Conservation (phyloP, 2,329 filamentous ascomycete species). For the Purpureocillium lavendulum region DNA sequence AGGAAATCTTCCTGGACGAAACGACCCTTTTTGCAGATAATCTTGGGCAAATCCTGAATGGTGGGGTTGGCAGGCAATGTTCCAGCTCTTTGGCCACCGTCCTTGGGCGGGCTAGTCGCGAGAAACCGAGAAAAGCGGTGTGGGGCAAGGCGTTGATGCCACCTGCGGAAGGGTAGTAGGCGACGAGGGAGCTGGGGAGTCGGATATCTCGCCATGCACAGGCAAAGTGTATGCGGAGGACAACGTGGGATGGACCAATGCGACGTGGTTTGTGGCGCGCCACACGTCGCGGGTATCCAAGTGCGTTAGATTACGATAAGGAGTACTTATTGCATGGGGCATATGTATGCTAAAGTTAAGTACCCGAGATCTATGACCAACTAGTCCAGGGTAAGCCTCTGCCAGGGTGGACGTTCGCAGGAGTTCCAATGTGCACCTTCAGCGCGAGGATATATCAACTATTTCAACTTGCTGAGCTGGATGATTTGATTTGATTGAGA, state of each 20-base stretch:
- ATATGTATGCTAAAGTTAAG: too few species aligned
- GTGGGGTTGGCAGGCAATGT: slow-evolving; percentile 2
- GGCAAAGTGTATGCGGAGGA: too few species aligned
- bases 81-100: background rate
- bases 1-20: background rate
- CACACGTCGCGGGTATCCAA: background rate
- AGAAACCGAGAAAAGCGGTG: background rate
- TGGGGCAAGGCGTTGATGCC: background rate
- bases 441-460: background rate
- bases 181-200: background rate
- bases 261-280: background rate
- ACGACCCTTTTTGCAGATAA: background rate
- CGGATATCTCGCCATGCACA: background rate
- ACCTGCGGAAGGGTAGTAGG: background rate
- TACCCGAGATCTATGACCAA: background rate
- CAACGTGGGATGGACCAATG: too few species aligned
- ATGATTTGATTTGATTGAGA: too few species aligned
- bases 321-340: background rate
- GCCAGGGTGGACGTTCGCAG: background rate
- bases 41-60: background rate
- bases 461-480: background rate
- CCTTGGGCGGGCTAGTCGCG: background rate
- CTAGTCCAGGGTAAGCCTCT: background rate
- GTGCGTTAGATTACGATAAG: background rate
- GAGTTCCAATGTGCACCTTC: background rate